phyloP scores from a whole-genome alignment of 768 basidiomycete species.

The Fomitopsis pulvina region DNA sequence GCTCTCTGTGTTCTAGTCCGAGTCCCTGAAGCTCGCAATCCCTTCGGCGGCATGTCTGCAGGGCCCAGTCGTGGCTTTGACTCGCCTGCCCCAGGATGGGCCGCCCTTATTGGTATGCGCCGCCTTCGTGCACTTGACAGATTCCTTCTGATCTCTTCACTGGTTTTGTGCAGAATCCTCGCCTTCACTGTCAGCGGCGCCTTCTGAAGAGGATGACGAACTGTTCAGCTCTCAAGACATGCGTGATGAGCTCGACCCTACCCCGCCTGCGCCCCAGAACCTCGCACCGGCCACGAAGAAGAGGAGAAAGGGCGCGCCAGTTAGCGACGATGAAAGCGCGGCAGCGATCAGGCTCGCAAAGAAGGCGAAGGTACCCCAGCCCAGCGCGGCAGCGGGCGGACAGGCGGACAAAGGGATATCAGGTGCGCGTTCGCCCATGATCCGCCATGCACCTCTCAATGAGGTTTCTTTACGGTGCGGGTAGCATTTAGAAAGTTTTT shows the following conservation, averaged over 20 bases:
- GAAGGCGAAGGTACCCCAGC: not conserved
- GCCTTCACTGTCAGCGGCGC: not conserved
- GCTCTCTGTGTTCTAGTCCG: not conserved
- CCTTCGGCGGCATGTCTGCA: not conserved
- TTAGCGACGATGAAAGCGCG: not conserved
- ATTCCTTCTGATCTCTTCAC: not conserved
- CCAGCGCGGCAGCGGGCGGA: not conserved
- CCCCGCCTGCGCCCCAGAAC: not conserved
- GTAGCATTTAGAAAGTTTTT: too few species aligned
- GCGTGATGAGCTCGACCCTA: conserved; percentile 1
- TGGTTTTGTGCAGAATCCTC: not conserved
- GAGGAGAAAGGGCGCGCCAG: not conserved
- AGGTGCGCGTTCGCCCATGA: not conserved
- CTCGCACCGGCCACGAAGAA: not conserved
- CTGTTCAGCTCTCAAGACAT: not conserved
- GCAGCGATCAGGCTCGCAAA: not conserved
- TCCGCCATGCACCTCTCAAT: too few species aligned
- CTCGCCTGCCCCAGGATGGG: not conserved
- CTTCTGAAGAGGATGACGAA: not conserved
- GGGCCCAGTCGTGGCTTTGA: not conserved
- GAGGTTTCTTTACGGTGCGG: too few species aligned
- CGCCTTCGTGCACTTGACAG: not conserved
- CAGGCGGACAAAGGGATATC: not conserved
- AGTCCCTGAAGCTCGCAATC: not conserved
- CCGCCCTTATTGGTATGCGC: not conserved